These are phyloP conservation scores for Fusarium foetens DNA, from an alignment of 2,329 filamentous ascomycete genomes.

Conservation along the genomic window DNA sequence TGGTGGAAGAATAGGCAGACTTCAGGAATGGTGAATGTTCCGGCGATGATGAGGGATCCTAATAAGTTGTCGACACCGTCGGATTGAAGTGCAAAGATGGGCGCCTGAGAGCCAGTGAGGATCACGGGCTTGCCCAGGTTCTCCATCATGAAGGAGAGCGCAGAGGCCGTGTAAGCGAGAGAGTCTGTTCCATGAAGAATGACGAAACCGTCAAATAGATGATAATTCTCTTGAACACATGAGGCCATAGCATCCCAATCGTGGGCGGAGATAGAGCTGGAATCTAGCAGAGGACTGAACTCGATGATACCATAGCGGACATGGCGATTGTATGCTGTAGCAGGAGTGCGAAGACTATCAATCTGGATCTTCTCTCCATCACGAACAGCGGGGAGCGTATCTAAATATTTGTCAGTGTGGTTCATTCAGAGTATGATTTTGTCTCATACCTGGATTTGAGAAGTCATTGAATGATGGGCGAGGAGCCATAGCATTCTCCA, in stretches of 20 bases:
- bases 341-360: conserved; percentile 79
- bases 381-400: conserved; percentile 62
- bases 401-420: conserved; percentile 42
- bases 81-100: conserved; percentile 89
- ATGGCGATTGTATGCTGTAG: conserved; percentile 81
- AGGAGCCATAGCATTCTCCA: conserved; percentile 83
- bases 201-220: conserved; percentile 89
- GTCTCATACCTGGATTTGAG: conserved; percentile 46
- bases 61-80: conserved; percentile 93
- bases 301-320: conserved; percentile 87
- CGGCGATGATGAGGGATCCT: conserved; percentile 87
- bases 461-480: conserved; percentile 86
- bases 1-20: conserved; percentile 96
- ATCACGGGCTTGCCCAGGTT: conserved; percentile 93
- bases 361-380: conserved; percentile 63
- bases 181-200: conserved; percentile 93
- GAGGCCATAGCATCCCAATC: conserved; percentile 88
- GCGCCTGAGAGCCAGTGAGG: conserved; percentile 83
- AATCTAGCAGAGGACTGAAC: conserved; percentile 86
- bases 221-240: conserved; percentile 85
- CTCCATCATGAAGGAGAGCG: conserved; percentile 91
- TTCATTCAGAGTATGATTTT: neutral
- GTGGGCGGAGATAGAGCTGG: conserved; percentile 85
- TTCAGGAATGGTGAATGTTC: conserved; percentile 92
- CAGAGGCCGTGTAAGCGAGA: conserved; percentile 87